Base-by-base conservation (phyloP, 1,284 basidiomycete species). In the Cerrena zonata region DNA sequence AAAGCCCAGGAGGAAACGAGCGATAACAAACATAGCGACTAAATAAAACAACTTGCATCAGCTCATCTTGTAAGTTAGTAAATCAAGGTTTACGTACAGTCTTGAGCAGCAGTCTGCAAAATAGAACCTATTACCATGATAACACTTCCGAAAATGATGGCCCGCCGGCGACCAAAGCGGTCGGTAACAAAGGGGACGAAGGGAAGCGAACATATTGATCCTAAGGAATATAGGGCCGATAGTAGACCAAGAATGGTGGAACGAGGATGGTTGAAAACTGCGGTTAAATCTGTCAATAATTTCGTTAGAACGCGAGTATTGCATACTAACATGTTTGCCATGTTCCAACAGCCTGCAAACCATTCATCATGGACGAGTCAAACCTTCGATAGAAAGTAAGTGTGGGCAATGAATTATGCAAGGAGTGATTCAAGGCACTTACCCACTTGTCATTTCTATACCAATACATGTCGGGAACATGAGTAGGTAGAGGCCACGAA, bases 61-160 rank as follows among this genome's bases (percentile, higher is more conserved):
- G 41, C 27, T 21, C n/a, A 38, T 22, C 4, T 38, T 10, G 25
- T 22, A 19, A 7, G 39, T n/a, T 4, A 4, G 15, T 4, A 11
- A 37, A 5, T 36, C 46, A 22, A 10, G 5, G n/a, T 15, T 23
- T 5, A 56, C 71, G 52, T 53, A 78, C 77, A 76, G 54, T 78
- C 75, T 55, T 85, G 79, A n/a, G 84, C 71, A 7, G 82, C 79
- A 5, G 81, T 82, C 57, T 88, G 86, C 26, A 88, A 52, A n/a
- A 75, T 78, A 15, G 80, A 83, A 38, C 76, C 82, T 50, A 80
- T 66, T 51, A 76, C 74, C 79, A 87, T 86, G 57, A 86, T 76
- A 3, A 59, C 19, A 19, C 80, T 80, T 47, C 84, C 83, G 36
- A 84, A 57, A 61, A 80, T 76, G 41, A 86, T 76, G 5, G 83